phyloP scores from a whole-genome alignment of 257 asterid genomes.

The Paraleonurus japonicus region DNA sequence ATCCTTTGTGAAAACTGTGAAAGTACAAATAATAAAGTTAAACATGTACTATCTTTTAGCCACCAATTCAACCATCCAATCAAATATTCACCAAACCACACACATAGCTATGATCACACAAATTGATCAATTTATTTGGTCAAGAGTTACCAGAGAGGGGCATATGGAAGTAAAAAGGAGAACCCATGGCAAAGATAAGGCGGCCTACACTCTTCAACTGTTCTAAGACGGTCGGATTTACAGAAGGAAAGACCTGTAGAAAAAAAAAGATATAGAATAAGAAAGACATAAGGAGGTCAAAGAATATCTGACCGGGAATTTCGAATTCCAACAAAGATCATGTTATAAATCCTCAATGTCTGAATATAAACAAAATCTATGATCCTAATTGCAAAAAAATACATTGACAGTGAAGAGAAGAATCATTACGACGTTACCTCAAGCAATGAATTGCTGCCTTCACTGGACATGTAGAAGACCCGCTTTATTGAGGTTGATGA shows the following conservation, averaged over 20 bases:
- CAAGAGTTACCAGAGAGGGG: slow-evolving; percentile 78
- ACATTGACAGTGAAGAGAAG: slow-evolving; percentile 3
- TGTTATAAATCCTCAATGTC: neutral
- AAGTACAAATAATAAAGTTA: too few species aligned
- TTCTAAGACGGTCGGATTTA: slow-evolving; percentile 70
- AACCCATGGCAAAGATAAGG: slow-evolving; percentile 90
- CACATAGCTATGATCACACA: too few species aligned
- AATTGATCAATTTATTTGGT: neutral
- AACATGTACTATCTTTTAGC: too few species aligned
- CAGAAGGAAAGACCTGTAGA: slow-evolving; percentile 84
- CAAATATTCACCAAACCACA: too few species aligned
- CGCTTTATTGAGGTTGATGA: slow-evolving; percentile 59
- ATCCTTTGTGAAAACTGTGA: too few species aligned
- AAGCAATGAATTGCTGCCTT: slow-evolving; percentile 86
- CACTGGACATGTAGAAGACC: slow-evolving; percentile 95
- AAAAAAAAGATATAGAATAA: slow-evolving; percentile 10
- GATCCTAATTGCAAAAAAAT: neutral
- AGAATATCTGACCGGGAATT: slow-evolving; percentile 4
- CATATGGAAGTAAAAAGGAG: slow-evolving; percentile 91
- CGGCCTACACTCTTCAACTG: slow-evolving; percentile 71
- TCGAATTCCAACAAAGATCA: slow-evolving; percentile 5
- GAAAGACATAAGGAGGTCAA: neutral
- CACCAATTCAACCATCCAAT: too few species aligned
- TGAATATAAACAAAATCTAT: neutral
- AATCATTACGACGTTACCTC: slow-evolving; percentile 53